A percentile compares a stretch with the other conserved stretches of the same genome.
Evolutionary conservation across 1,284 basidiomycete genomes (phyloP).

Genomic region (Cerrena zonata): DNA sequence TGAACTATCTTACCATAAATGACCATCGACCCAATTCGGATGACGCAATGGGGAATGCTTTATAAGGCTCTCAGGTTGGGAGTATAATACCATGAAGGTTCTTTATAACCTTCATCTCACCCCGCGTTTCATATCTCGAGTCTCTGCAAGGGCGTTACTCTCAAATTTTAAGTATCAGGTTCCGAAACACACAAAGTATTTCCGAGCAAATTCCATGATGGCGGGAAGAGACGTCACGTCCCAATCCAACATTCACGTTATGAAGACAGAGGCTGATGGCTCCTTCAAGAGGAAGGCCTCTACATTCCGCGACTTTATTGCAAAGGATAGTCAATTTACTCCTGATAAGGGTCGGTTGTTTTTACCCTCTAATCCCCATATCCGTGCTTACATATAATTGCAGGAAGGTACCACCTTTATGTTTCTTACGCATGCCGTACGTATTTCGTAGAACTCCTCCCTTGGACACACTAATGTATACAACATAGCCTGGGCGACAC

Average conservation of each 20-base stretch:
- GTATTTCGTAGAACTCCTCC: constrained; percentile 23
- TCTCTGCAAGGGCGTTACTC: no score
- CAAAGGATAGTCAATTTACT: constrained; percentile 67
- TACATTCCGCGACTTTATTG: constrained; percentile 71
- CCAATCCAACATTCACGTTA: constrained; percentile 56
- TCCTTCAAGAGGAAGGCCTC: constrained; percentile 75
- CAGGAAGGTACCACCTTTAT: constrained; percentile 85
- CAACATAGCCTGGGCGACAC: constrained; percentile 81
- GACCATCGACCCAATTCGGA: background rate
- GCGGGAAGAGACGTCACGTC: background rate
- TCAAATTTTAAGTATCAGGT: no score
- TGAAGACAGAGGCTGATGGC: constrained; percentile 66
- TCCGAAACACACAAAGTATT: no score
- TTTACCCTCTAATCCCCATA: no score
- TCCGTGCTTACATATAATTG: no score
- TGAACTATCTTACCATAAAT: background rate
- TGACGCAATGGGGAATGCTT: background rate
- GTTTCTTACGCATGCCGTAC: constrained; percentile 76
- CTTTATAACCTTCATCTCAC: background rate
- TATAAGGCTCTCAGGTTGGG: background rate
- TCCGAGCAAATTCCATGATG: no score
- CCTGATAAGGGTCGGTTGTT: constrained; percentile 77
- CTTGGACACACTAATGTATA: background rate
- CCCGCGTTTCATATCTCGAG: background rate
- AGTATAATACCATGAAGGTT: background rate